These are phyloP conservation scores for Neoarthrinium moseri DNA, from an alignment of 2,329 filamentous ascomycete genomes.

Conservation along the genomic window DNA sequence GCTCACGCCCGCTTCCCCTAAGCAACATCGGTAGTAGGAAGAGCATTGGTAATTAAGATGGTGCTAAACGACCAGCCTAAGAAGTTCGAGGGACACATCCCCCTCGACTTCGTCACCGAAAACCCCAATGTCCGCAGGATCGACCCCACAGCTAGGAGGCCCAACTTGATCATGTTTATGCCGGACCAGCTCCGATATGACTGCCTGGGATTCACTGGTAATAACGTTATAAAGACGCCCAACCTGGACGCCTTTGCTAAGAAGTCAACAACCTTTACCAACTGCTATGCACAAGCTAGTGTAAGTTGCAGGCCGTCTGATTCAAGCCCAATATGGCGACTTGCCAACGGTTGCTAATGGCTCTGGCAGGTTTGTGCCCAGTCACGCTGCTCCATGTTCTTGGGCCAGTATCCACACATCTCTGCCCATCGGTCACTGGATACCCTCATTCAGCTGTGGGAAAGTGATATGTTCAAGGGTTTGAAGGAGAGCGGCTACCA, in stretches of 20 bases:
- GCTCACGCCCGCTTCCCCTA: too few relatives aligned
- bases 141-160: too few relatives aligned
- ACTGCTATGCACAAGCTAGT: conserved; percentile 43
- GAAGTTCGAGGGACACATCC: too few relatives aligned
- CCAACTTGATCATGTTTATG: conserved; percentile 44
- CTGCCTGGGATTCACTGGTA: conserved; percentile 34
- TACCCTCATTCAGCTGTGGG: conserved; percentile 47
- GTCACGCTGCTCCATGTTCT: conserved; percentile 46
- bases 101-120: too few relatives aligned
- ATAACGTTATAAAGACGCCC: conserved; percentile 30
- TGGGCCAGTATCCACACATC: conserved; percentile 43
- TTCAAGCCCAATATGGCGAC: too few relatives aligned
- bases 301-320: too few relatives aligned
- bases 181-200: conserved; percentile 46
- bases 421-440: conserved; percentile 42
- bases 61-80: too few relatives aligned
- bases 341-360: too few relatives aligned
- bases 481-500: conserved; percentile 44
- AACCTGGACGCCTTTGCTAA: conserved; percentile 41
- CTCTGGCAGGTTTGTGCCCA: too few relatives aligned
- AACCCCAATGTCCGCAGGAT: too few relatives aligned
- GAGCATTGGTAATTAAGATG: too few relatives aligned
- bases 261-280: conserved; percentile 38
- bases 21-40: too few relatives aligned
- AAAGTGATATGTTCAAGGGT: conserved; percentile 43